A percentile compares a stretch with the other conserved stretches of the same genome.
These are phyloP conservation scores for Cylindrodendrum hubeiense DNA, from an alignment of 2,329 filamentous ascomycete genomes.

Conservation along the genomic window DNA sequence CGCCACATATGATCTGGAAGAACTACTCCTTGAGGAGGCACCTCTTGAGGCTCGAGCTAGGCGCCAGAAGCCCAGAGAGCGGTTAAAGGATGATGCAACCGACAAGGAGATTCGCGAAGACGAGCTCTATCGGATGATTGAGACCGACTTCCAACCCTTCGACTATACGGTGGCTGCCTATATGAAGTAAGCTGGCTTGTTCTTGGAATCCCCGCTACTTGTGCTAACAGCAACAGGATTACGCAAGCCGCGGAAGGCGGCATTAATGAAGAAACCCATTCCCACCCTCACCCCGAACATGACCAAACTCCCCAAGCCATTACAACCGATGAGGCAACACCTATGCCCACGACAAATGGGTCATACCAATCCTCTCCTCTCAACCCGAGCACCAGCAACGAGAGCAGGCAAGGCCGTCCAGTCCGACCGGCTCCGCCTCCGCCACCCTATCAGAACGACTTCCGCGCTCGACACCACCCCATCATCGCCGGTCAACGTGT, in stretches of 20 bases:
- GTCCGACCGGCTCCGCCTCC: conserved; percentile 54
- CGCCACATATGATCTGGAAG: conserved; percentile 96
- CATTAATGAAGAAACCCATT: conserved; percentile 25
- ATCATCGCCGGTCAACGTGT: conserved; percentile 75
- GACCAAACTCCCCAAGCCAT: conserved; percentile 57
- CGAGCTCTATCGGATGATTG: conserved; percentile 93
- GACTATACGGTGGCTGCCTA: conserved; percentile 91
- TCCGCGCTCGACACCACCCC: conserved; percentile 60
- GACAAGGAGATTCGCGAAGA: conserved; percentile 96
- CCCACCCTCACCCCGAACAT: conserved; percentile 10
- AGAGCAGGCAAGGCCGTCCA: conserved; percentile 42
- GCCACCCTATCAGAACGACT: conserved; percentile 62
- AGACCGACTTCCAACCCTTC: conserved; percentile 93
- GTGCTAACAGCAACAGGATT: conserved; percentile 50
- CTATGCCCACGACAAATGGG: conserved; percentile 50
- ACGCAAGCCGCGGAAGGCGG: conserved; percentile 46
- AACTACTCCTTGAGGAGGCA: conserved; percentile 92
- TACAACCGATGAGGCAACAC: conserved; percentile 64
- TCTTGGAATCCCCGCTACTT: neutral
- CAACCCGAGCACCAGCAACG: conserved; percentile 41
- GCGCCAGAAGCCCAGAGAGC: conserved; percentile 92
- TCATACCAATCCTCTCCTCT: conserved; percentile 43
- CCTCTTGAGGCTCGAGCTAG: conserved; percentile 92
- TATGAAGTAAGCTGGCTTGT: conserved; percentile 69
- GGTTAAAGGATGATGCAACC: conserved; percentile 92